phyloP scores from a whole-genome alignment of 2,329 filamentous ascomycete species.

The Emericellopsis atlantica region DNA sequence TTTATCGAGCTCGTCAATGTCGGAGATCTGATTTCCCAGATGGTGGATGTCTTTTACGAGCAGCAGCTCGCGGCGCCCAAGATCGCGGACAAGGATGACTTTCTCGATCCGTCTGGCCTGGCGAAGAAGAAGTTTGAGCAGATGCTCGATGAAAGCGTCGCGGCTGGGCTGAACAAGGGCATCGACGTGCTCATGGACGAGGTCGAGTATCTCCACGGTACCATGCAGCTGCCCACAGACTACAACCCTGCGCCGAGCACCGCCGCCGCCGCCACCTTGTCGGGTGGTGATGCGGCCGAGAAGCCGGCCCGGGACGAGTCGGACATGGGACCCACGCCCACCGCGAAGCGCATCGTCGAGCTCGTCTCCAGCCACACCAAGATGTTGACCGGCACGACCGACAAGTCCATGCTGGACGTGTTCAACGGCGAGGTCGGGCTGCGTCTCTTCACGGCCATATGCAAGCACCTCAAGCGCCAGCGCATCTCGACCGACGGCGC shows the following conservation, averaged over 20 bases:
- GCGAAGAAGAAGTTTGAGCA: conserved; percentile 99
- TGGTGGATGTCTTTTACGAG: conserved; percentile 97
- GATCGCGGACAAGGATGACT: conserved; percentile 86
- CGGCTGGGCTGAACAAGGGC: conserved; percentile 89
- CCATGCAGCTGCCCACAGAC: conserved; percentile 73
- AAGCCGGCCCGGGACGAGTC: conserved; percentile 9
- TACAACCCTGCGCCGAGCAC: conserved; percentile 57
- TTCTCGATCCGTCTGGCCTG: conserved; percentile 79
- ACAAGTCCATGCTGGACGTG: conserved; percentile 96
- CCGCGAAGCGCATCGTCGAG: conserved; percentile 69
- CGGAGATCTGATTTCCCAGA: conserved; percentile 93
- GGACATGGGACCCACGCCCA: conserved; percentile 58
- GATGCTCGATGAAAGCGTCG: conserved; percentile 94
- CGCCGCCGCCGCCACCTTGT: not conserved
- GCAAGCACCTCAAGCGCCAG: conserved; percentile 96
- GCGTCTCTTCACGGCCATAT: conserved; percentile 79
- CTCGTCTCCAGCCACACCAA: conserved; percentile 79
- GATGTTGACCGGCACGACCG: conserved; percentile 89
- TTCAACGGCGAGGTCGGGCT: conserved; percentile 97
- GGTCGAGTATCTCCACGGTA: conserved; percentile 88
- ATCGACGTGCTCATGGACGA: conserved; percentile 98
- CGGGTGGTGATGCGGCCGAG: not conserved
- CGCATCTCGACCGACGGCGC: conserved; percentile 82
- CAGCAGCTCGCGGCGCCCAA: conserved; percentile 78
- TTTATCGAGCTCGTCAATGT: conserved; percentile 98